A percentile compares a stretch with the other conserved stretches of the same genome.
Conservation (phyloP, 176 grass and related monocot genomes). For the Musa itinerans region DNA sequence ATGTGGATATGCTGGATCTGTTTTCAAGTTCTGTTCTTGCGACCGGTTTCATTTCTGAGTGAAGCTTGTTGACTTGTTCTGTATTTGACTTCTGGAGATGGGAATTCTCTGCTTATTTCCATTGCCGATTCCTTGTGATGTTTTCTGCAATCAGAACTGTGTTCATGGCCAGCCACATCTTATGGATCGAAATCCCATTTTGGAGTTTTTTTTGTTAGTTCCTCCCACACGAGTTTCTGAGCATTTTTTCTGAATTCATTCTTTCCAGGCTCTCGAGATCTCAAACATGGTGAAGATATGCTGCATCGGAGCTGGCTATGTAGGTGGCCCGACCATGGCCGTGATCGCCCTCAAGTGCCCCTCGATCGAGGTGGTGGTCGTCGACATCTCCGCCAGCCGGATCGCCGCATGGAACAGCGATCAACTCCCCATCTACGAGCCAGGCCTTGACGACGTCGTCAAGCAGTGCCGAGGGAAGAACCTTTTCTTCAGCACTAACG, state of each 20-base stretch:
- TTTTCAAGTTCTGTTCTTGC: neutral
- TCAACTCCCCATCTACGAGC: slow-evolving; percentile 18
- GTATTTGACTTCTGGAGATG: too few species aligned
- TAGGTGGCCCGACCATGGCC: slow-evolving; percentile 20
- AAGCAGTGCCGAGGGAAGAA: slow-evolving; percentile 15
- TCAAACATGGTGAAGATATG: slow-evolving; percentile 18
- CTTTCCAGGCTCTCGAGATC: neutral
- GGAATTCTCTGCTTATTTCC: neutral
- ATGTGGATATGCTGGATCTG: neutral
- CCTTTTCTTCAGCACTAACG: slow-evolving; percentile 20
- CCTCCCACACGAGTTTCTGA: neutral
- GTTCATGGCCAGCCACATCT: too few species aligned
- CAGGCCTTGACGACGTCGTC: slow-evolving; percentile 12
- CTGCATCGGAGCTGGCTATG: slow-evolving; percentile 20
- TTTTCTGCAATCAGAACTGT: too few species aligned
- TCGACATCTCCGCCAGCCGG: slow-evolving; percentile 11
- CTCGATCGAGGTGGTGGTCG: slow-evolving; percentile 7
- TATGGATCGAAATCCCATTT: neutral
- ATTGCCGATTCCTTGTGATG: too few species aligned
- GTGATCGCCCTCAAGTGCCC: slow-evolving; percentile 18
- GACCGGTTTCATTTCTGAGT: neutral
- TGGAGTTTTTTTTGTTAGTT: neutral
- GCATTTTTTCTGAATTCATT: too few species aligned
- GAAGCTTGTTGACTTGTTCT: neutral
- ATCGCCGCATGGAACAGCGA: slow-evolving; percentile 22